Evolutionary conservation across 768 basidiomycete species (phyloP), one percentile per base, ranked within the genome.

Genomic region (Ramaria sp.): DNA sequence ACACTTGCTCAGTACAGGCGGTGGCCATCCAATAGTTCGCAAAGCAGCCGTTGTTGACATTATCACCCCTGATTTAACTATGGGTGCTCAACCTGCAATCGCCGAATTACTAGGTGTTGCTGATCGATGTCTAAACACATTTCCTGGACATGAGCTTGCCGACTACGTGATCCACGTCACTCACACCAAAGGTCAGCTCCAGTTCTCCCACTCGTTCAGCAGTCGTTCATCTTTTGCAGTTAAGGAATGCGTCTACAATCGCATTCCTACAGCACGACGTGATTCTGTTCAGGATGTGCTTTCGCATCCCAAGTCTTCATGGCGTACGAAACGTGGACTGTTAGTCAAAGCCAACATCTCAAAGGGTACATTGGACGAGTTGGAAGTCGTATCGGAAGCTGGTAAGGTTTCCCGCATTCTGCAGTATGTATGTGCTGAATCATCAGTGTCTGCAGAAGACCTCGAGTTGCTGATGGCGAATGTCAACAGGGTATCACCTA

Each of bases 1-100:
- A 46, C 37, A 33, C 10, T 49, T 19, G n/a, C 34, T 17, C 20
- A 57, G 46, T 57, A 15, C n/a, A 37, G 78, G 83, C 27, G 75
- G 83, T 3, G 88, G 87, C 2, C 89, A 91, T 66, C 89, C 88
- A 0, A 81, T 80, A 60, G 73, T 77, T 49, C 74, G 76, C 54
- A 89, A 88, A 63, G 86, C 83, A 0, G 89, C 89, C 0, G 76
- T 87, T 20, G 83, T 91, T 60, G 90, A 93, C 66, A 89, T 93
- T 53, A 85, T 93, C 59, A 86, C 86, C 11, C 81, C 82, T 0
- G 89, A 91, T 63, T 64, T 85, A 34, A 72, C 71, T 42, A 74
- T 70, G 20, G 85, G 88, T 1, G 79, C 82, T 9, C 68, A 78
- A 24, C 87, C 86, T 10, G 83, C 88, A 15, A 80, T 79, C 7